A percentile compares a stretch with the other conserved stretches of the same genome.
phyloP scores from a whole-genome alignment of 805 yeast genomes.

The Yarrowia deformans region DNA sequence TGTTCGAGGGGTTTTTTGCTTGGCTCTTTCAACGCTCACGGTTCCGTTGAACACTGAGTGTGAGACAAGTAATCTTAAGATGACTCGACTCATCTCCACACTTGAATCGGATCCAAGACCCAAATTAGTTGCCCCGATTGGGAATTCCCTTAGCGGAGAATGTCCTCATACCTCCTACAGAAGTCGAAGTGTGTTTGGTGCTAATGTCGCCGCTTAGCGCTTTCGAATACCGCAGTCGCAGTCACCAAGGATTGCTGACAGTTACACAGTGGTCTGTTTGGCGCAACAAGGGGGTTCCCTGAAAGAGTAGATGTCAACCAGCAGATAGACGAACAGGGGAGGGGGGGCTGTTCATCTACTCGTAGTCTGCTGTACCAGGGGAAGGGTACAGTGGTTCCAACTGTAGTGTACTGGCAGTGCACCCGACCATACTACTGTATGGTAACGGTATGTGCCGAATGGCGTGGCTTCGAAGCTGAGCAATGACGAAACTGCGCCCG shows the following conservation, averaged over 20 bases:
- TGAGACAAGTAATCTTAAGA: no score
- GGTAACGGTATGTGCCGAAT: no score
- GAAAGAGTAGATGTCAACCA: not conserved
- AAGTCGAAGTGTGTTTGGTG: not conserved
- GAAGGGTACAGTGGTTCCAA: no score
- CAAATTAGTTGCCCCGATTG: not conserved
- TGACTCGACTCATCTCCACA: not conserved
- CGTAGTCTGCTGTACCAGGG: not conserved
- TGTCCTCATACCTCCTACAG: constrained; percentile 6
- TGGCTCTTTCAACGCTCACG: no score
- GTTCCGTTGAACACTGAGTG: no score
- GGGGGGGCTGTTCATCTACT: not conserved
- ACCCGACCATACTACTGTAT: no score
- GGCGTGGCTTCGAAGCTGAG: not conserved
- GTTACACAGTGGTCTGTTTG: not conserved
- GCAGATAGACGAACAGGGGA: not conserved
- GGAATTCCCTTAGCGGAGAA: not conserved
- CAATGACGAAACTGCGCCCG: not conserved
- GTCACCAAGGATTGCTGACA: not conserved
- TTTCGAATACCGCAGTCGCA: not conserved
- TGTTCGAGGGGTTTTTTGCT: no score
- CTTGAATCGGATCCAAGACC: not conserved
- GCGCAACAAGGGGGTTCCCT: constrained; percentile 4
- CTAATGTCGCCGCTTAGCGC: constrained; percentile 15
- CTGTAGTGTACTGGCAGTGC: no score